These are phyloP conservation scores for Daldinia childiae DNA, from an alignment of 495 filamentous ascomycete genomes.

Conservation along the genomic window DNA sequence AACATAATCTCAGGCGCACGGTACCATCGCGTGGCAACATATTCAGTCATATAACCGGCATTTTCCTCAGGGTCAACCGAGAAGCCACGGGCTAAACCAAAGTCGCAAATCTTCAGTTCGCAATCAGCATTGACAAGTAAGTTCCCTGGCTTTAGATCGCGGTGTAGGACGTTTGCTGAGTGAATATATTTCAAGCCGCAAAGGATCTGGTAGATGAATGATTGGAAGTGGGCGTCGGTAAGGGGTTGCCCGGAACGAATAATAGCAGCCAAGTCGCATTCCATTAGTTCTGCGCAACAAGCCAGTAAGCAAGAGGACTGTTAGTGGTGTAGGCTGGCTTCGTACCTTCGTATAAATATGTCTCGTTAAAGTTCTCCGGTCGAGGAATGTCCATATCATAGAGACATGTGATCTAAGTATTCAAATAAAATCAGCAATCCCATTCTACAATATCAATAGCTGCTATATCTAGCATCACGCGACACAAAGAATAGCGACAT, in stretches of 20 bases:
- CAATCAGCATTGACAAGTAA: conserved; percentile 98
- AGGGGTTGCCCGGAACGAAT: conserved; percentile 95
- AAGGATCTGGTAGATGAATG: conserved; percentile 93
- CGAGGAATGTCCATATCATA: conserved; percentile 99
- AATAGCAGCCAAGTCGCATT: conserved; percentile 97
- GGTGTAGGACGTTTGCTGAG: conserved; percentile 95
- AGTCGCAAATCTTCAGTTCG: conserved; percentile 99
- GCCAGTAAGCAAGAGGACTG: conserved; percentile 8
- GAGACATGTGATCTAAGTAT: conserved; percentile 87
- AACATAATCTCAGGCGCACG: conserved; percentile 99
- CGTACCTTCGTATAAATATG: conserved; percentile 96
- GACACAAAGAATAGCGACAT: background rate
- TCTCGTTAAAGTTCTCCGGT: conserved; percentile 98
- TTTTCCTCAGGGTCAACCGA: conserved; percentile 98
- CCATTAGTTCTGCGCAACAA: conserved; percentile 84
- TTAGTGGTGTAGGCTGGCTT: background rate
- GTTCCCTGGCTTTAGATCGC: conserved; percentile 97
- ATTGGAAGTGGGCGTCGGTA: conserved; percentile 96
- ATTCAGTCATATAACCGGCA: conserved; percentile 99
- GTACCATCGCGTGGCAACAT: conserved; percentile 98
- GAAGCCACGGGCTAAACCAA: conserved; percentile 94
- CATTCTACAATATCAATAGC: background rate
- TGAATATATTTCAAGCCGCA: conserved; percentile 99
- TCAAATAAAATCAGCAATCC: conserved; percentile 5
- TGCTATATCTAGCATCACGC: background rate